Evolutionary conservation across 2,329 filamentous ascomycete species (phyloP).

Genomic region (Aspergillus pseudotamarii): DNA sequence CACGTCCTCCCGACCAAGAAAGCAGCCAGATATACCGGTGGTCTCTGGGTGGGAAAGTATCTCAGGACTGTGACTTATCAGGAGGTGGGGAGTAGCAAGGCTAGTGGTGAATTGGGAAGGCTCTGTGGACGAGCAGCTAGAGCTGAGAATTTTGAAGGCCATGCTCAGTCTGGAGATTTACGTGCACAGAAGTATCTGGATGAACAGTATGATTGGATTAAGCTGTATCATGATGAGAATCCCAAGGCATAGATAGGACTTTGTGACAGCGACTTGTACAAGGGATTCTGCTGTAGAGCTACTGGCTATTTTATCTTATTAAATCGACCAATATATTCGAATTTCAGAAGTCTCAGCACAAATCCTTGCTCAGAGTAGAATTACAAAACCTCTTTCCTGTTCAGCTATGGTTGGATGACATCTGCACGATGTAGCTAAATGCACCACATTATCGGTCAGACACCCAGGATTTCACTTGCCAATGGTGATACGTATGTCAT

Average conservation of each 20-base stretch:
- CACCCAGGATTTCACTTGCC: background rate
- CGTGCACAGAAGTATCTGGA: slow-evolving; percentile 48
- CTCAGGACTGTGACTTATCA: slow-evolving; percentile 58
- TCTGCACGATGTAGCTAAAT: background rate
- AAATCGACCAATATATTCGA: background rate
- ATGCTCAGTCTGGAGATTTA: slow-evolving; percentile 55
- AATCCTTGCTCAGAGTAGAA: background rate
- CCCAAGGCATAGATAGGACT: background rate
- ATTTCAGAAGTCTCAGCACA: background rate
- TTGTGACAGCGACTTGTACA: too few species aligned
- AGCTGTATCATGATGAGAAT: background rate
- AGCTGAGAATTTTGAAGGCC: slow-evolving; percentile 57
- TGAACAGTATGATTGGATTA: slow-evolving; percentile 50
- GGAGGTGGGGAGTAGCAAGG: slow-evolving; percentile 48
- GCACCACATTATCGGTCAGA: background rate
- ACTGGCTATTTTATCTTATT: background rate
- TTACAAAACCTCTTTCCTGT: background rate
- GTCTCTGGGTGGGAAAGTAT: slow-evolving; percentile 60
- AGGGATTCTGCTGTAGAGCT: background rate
- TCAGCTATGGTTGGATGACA: background rate
- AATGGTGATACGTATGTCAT: background rate
- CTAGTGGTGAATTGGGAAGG: slow-evolving; percentile 52
- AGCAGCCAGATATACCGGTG: slow-evolving; percentile 55
- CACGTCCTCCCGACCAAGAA: slow-evolving; percentile 56
- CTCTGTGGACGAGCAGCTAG: slow-evolving; percentile 54